Conservation (phyloP, 306 rosid species). For the Inga leiocalycina region DNA sequence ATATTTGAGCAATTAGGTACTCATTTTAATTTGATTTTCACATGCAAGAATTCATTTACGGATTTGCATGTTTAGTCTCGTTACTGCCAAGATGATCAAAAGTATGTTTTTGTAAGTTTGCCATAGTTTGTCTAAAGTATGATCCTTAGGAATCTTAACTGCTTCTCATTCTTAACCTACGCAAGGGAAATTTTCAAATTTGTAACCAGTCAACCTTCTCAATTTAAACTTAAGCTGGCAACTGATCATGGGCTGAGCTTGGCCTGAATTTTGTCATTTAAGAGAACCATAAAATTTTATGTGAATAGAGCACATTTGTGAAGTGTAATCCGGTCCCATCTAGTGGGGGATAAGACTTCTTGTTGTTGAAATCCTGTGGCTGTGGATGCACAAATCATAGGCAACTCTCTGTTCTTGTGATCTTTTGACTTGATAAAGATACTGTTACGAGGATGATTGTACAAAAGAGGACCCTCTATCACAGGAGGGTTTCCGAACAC, state of each 20-base stretch:
- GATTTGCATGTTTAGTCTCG: constrained; percentile 6
- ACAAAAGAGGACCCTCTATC: constrained; percentile 98
- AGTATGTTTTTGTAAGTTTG: background rate
- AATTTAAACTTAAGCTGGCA: constrained; percentile 20
- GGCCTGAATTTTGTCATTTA: background rate
- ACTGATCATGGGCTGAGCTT: background rate
- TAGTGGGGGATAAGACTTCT: background rate
- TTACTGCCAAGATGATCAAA: background rate
- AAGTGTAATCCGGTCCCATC: background rate
- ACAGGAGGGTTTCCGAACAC: constrained; percentile 83
- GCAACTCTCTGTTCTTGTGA: constrained; percentile 26
- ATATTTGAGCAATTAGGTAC: constrained; percentile 16
- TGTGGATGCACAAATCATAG: background rate
- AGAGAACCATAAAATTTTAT: background rate
- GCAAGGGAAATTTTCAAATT: constrained; percentile 23
- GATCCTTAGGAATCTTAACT: background rate
- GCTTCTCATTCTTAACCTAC: constrained; percentile 16
- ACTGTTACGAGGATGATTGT: constrained; percentile 94
- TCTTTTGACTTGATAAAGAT: constrained; percentile 82
- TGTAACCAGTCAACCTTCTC: background rate
- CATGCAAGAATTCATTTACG: background rate
- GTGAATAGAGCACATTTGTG: background rate
- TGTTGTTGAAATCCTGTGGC: background rate
- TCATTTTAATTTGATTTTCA: background rate
- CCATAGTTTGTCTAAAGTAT: background rate